Base-by-base conservation (phyloP, 2,329 filamentous ascomycete genomes). In the Fusarium floridanum region DNA sequence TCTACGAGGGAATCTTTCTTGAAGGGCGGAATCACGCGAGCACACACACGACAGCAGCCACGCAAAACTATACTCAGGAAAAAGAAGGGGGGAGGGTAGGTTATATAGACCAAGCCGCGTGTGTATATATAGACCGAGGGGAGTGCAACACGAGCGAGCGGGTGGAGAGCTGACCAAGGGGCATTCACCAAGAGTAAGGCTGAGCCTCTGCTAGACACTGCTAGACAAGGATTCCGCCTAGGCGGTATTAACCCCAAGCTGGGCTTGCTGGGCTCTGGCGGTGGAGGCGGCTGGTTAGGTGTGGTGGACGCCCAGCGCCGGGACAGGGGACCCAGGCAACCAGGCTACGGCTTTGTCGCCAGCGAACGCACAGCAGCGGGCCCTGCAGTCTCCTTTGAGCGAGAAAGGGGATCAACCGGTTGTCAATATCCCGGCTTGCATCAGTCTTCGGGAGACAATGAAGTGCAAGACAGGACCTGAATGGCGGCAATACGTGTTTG, bases 151-250 rank as follows among this genome's bases (percentile, higher is more conserved):
- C 72, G 76, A 76, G 76, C 72, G 76, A 76, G 76, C 73, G 69
- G 64, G 73, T 74, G 71, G 72, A 73, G 70, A 68, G 50, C 45
- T 61, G 65, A 37, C 48, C 59, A 56, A 66, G 65, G 36, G 67
- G 66, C 48, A 56, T 73, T 75, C 68, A 76, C 71, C 72, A 56
- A 56, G 69, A 78, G 71, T 78, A 77, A 78, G 77, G 77, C 77
- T 78, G 77, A 78, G 77, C 72, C 74, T 61, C 50, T 76, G 65
- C 73, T 71, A 62, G 66, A 55, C 76, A 61, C 55, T 76, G 65
- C 75, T 70, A 66, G 66, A 57, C 76, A 61, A 68, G 76, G 76
- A 76, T 77, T 34, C 61, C 68, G 69, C 66, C 62, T 67, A 73
- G 68, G 67, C 70, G 66, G 70, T 48, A 76, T 67, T 70, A 68